Conservation (phyloP, 495 filamentous ascomycete species). For the Neurospora sp. region DNA sequence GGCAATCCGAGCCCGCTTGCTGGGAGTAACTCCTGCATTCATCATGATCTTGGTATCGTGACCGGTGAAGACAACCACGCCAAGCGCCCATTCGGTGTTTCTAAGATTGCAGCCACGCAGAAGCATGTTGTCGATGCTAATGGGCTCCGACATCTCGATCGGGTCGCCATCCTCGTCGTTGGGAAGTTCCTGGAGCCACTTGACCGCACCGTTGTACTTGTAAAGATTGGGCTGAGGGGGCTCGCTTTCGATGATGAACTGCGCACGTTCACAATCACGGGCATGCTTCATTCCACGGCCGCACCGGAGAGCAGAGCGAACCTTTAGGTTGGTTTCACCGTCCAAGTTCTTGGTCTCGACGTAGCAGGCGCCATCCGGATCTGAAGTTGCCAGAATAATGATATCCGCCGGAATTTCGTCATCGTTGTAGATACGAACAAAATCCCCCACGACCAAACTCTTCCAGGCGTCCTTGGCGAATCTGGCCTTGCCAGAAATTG, state of each 20-base stretch:
- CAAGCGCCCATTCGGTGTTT: conserved; percentile 95
- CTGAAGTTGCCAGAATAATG: conserved; percentile 91
- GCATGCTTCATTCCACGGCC: conserved; percentile 79
- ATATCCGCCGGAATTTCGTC: conserved; percentile 94
- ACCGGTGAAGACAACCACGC: conserved; percentile 93
- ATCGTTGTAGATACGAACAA: conserved; percentile 91
- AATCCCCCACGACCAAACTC: conserved; percentile 89
- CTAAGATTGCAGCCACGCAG: conserved; percentile 86
- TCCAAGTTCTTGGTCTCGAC: conserved; percentile 98
- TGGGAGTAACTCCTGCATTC: conserved; percentile 94
- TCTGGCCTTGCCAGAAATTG: conserved; percentile 42
- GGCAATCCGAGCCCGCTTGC: conserved; percentile 82
- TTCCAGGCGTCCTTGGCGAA: conserved; percentile 97
- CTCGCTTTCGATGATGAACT: conserved; percentile 87
- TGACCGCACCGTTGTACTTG: conserved; percentile 78
- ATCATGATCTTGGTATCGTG: conserved; percentile 99
- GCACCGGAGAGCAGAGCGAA: conserved; percentile 82
- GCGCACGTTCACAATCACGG: conserved; percentile 76
- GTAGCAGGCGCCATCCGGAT: conserved; percentile 90
- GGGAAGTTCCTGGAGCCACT: conserved; percentile 70
- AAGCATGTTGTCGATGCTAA: conserved; percentile 89
- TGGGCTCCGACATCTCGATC: conserved; percentile 79
- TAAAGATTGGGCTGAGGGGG: conserved; percentile 88
- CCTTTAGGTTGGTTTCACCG: conserved; percentile 96
- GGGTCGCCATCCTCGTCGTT: conserved; percentile 46